Base-by-base conservation (phyloP, 805 yeast species). In the Lachancea quebecensis region DNA sequence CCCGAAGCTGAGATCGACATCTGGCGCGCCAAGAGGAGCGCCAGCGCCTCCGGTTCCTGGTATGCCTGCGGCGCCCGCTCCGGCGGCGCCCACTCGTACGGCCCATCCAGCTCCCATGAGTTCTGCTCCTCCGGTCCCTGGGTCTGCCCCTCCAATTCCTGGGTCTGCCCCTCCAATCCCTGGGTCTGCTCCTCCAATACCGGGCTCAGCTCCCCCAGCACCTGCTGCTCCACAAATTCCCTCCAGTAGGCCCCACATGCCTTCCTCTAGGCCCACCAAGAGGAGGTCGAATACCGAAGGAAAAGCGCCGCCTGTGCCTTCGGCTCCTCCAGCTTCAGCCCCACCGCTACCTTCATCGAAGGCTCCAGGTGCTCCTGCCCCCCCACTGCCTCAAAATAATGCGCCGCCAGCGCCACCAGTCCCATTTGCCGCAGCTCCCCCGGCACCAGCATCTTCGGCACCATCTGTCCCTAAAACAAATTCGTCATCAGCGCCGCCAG, bases 1-100 rank as follows among this genome's bases (percentile, higher is more conserved):
- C 64, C 93, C 95, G 7, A 82, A 82, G 56, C 69, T 85, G 49
- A 78, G 75, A 47, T 68, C 67, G 12, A 59, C 60, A 2, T 45
- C 55, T 21, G 33, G 33, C 12, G 55, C 50, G 16, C 48, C 58
- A 42, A 55, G 69, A 11, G 35, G 45, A 32, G 72, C 73, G 2
- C 76, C 77, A 7, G 49, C 55, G 30, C 67, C 72, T 21, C 49
- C 69, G 11, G 41, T 59, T 14, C 65, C 70, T 3, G 33, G 33
- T 5, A 58, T 62, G 1, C 29, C 51, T 12, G 47, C 54, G 12
- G 54, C 63, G 5, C 60, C 69, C 10, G 45, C 66, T 17, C 61
- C 69, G 10, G 46, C 66, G 18, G 35, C 51, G 14, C 59, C 41
- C 11, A 10, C 63, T 39, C 40, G 51, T 12, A 36, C 39, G 17